Evolutionary conservation across 495 filamentous ascomycete genomes (phyloP).

Genomic region (Penicillium egyptiacum): DNA sequence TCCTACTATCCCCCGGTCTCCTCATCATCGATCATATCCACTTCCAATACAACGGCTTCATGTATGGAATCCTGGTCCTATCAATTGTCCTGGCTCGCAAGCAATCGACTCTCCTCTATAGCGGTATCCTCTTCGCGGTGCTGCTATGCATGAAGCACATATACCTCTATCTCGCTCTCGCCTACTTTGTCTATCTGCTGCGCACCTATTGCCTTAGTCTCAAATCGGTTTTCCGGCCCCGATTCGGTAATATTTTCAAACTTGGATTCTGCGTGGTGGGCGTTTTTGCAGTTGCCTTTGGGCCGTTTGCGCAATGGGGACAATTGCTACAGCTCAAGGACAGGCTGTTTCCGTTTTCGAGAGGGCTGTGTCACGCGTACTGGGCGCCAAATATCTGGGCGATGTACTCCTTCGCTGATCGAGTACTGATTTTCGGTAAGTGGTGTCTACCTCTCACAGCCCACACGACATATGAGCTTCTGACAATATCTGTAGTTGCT

Average conservation of each 20-base stretch:
- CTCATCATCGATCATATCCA: conserved; percentile 98
- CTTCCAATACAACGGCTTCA: conserved; percentile 97
- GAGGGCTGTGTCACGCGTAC: conserved; percentile 94
- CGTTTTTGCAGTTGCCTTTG: conserved; percentile 83
- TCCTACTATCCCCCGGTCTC: conserved; percentile 87
- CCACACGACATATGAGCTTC: conserved; percentile 8
- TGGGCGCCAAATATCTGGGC: conserved; percentile 99
- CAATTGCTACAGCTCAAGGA: conserved; percentile 87
- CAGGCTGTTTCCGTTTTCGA: conserved; percentile 88
- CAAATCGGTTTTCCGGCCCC: conserved; percentile 71
- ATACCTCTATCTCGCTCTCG: conserved; percentile 93
- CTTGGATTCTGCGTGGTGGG: conserved; percentile 69
- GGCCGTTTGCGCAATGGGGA: conserved; percentile 79
- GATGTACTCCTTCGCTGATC: conserved; percentile 88
- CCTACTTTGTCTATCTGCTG: conserved; percentile 92
- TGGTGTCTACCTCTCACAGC: conserved; percentile 3
- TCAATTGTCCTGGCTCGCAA: conserved; percentile 81
- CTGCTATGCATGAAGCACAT: conserved; percentile 96
- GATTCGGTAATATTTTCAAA: conserved; percentile 75
- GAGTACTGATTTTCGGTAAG: conserved; percentile 76
- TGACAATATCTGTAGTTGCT: conserved; percentile 57
- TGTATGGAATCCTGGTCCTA: conserved; percentile 85
- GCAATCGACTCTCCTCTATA: conserved; percentile 70
- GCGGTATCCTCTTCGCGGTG: conserved; percentile 78
- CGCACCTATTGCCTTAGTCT: conserved; percentile 84